These are phyloP conservation scores for Oldenlandia corymbosa DNA, from an alignment of 257 asterid species.

Conservation along the genomic window DNA sequence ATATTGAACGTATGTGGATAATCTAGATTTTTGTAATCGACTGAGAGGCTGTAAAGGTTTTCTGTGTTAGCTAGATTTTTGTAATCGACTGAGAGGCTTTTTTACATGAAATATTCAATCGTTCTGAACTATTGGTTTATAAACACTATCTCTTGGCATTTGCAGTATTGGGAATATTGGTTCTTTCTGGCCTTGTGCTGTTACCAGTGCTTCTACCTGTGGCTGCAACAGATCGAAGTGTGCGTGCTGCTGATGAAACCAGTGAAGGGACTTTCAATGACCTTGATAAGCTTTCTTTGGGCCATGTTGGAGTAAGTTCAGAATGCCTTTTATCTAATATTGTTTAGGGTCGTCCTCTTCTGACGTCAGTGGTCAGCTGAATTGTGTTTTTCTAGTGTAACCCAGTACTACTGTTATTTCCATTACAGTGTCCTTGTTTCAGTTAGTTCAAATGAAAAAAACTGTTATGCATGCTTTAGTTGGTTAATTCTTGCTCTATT, in stretches of 20 bases:
- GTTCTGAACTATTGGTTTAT: too few species aligned
- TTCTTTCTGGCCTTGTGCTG: constrained; percentile 55
- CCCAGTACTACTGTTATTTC: not conserved
- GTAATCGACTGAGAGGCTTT: too few species aligned
- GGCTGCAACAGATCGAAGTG: constrained; percentile 47
- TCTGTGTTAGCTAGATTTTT: too few species aligned
- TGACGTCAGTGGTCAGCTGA: not conserved
- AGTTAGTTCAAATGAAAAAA: too few species aligned
- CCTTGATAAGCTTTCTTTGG: constrained; percentile 79
- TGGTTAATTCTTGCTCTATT: not conserved
- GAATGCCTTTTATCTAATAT: not conserved
- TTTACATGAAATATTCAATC: too few species aligned
- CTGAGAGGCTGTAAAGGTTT: too few species aligned
- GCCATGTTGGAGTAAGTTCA: constrained; percentile 52
- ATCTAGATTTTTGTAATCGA: too few species aligned
- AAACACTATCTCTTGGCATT: not conserved
- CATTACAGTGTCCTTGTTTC: too few species aligned
- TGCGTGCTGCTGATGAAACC: constrained; percentile 36
- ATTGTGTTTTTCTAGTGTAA: not conserved
- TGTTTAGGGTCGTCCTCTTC: not conserved
- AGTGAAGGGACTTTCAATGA: constrained; percentile 62
- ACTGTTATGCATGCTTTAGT: too few species aligned
- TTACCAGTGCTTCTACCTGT: constrained; percentile 80
- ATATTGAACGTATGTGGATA: not conserved
- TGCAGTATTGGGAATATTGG: constrained; percentile 73